Conservation (phyloP, 495 filamentous ascomycete species). For the Chaetomium fimeti region DNA sequence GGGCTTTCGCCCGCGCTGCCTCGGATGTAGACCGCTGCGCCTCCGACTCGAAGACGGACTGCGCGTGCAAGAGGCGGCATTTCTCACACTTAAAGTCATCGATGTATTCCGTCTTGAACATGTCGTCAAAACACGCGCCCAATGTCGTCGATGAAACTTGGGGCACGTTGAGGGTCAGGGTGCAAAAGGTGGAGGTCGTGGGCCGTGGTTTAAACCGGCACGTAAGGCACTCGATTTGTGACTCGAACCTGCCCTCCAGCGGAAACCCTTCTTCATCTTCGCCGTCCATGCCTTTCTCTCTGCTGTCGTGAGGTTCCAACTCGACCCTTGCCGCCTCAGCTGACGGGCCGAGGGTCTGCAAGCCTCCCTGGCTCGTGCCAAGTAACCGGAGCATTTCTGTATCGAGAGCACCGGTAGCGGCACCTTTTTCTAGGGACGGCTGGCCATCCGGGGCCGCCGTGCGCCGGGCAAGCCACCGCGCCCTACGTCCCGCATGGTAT, state of each 20-base stretch:
- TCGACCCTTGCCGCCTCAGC: not conserved
- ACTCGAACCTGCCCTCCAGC: conserved; percentile 81
- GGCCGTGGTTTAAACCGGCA: conserved; percentile 88
- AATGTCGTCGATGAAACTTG: conserved; percentile 56
- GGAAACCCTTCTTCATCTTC: conserved; percentile 71
- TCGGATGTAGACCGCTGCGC: conserved; percentile 47
- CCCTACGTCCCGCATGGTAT: conserved; percentile 78
- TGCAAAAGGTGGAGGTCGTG: conserved; percentile 80
- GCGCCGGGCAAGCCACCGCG: conserved; percentile 51
- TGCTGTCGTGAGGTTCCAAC: not conserved
- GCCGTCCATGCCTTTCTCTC: conserved; percentile 50
- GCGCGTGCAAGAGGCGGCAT: conserved; percentile 80
- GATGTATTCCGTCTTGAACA: conserved; percentile 92
- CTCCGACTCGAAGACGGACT: conserved; percentile 37
- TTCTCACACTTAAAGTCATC: conserved; percentile 95
- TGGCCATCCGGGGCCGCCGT: conserved; percentile 16
- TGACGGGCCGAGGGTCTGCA: not conserved
- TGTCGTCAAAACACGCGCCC: conserved; percentile 76
- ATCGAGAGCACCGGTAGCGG: too few species aligned
- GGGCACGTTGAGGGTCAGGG: conserved; percentile 87
- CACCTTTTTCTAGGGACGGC: not conserved
- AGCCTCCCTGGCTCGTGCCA: not conserved
- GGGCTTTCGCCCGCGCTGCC: conserved; percentile 45
- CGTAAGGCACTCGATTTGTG: conserved; percentile 86
- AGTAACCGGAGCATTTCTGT: not conserved